Evolutionary conservation across 2,329 filamentous ascomycete genomes (phyloP), one percentile per base, ranked within the genome.

Genomic region (Massarina eburnea): DNA sequence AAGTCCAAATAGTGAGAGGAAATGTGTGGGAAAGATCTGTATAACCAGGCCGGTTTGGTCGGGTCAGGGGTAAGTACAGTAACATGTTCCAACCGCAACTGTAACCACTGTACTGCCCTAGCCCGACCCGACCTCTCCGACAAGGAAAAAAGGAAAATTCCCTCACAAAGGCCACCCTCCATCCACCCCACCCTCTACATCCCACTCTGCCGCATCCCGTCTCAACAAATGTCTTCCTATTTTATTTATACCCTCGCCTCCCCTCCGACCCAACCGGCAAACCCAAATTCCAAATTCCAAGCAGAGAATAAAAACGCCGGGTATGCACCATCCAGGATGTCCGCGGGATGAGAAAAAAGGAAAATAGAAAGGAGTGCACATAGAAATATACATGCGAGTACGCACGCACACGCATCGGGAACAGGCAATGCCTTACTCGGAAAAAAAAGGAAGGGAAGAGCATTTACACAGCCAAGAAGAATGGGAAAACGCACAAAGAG

Each of bases 401-500:
- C 14, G 14, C 26, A 29, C 26, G 26, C 26, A 29, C 26, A 29
- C 26, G 14, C 26, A 29, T 14, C 26, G 14, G 8, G 8, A 29
- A 29, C 26, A 29, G 14, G 26, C 26, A 29, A 8, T 14, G 14
- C 26, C 26, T 29, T 18, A n/a, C 30, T 26, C 24, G 18, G 32
- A 15, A 19, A 34, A 48, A 34, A 41, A 47, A 41, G 49, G 12
- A 5, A 51, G 46, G 46, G 20, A 40, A 36, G 14, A 18, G 8
- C 36, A 27, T 39, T 29, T 39, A 39, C 36, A 39, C 36, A 39
- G 18, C 9, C 24, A 51, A 38, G 42, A 24, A 37, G 27, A 36
- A 38, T 41, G 46, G 43, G 46, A 52, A 39, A 52, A 41, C 17
- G 30, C 32, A 29, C 29, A 30, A 39, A 38, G 46, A 37, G n/a